Conservation (phyloP, 305 asterid genomes). For the Rubia tinctorum region DNA sequence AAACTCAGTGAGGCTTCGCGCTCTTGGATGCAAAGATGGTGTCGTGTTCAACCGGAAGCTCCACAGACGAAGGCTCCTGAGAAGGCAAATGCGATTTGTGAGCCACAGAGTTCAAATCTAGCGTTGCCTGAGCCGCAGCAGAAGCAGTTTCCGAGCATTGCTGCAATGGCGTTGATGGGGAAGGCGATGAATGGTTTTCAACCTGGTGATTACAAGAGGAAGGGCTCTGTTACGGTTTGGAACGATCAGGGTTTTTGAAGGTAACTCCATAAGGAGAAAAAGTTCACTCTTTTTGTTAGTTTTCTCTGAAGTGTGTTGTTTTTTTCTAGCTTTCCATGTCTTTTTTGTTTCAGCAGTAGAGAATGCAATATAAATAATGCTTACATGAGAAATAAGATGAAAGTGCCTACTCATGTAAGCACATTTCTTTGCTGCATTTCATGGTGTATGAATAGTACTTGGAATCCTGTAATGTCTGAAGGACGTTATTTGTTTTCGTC, state of each 20-base stretch:
- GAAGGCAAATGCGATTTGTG: constrained; percentile 32
- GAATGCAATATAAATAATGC: neutral
- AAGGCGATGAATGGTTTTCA: constrained; percentile 59
- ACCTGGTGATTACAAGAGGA: constrained; percentile 45
- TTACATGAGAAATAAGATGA: constrained; percentile 6
- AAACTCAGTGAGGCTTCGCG: constrained; percentile 35
- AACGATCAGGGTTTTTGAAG: constrained; percentile 38
- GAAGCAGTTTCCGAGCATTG: constrained; percentile 74
- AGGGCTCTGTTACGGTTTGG: constrained; percentile 65
- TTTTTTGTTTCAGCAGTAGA: neutral
- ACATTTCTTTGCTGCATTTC: constrained; percentile 6
- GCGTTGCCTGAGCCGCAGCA: constrained; percentile 36
- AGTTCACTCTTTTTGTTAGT: neutral
- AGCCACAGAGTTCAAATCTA: constrained; percentile 42
- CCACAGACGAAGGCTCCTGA: constrained; percentile 20
- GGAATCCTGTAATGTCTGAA: too few relatives aligned
- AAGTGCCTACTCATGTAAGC: constrained; percentile 15
- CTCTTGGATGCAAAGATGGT: constrained; percentile 76
- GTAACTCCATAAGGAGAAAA: neutral
- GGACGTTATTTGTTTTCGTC: too few relatives aligned
- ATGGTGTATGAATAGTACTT: too few relatives aligned
- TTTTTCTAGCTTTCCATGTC: neutral
- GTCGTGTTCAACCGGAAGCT: constrained; percentile 22
- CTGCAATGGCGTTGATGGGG: constrained; percentile 89
- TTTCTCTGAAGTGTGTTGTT: constrained; percentile 3